Base-by-base conservation (phyloP, 2,329 filamentous ascomycete genomes). In the Ophioceras dolichostomum region DNA sequence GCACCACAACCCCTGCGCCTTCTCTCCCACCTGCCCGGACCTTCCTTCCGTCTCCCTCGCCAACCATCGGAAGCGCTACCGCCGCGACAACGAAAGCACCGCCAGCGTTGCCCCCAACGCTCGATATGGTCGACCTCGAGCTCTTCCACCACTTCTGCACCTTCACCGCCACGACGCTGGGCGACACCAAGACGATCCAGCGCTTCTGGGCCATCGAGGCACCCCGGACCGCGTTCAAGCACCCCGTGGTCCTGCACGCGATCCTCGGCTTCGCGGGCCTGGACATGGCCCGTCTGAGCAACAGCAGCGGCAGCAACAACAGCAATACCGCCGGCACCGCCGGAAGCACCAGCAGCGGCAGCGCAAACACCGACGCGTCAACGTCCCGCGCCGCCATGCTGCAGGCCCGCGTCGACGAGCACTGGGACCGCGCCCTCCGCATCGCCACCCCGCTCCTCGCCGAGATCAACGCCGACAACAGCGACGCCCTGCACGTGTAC, bases 71-170 rank as follows among this genome's bases (percentile, higher is more conserved):
- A 19, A 14, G 26, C 32, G 7, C n/a, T 34, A 22, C 32, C 19
- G 13, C 26, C 32, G 9, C 32, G 19, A 14, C 32, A 19, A n/a
- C 10, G 7, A n/a, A 34, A 21, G 32, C 10, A 10, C 5, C 14
- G 34, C 24, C 17, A 16, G 24, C 21, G 27, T 19, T 12, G 20
- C 27, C 10, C 24, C 19, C 20, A 19, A 28, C 20, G n/a, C 28
- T 41, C 10, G 32, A 39, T 26, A 26, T 38, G 12, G 28, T 24
- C 10, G 65, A 72, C 32, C 55, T 72, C 8, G 67, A 73, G 43
- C 58, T 74, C 2, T 54, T 74, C 6, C 67, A 73, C 45, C 67
- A 73, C 49, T 73, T 60, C 43, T 61, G 59, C 32, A 65, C 60
- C 1, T 61, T 60, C 9, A 73, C 69, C 1, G 61, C 59, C 36